Base-by-base conservation (phyloP, 1,139 yeast species). In the Pichiaceae sp. region DNA sequence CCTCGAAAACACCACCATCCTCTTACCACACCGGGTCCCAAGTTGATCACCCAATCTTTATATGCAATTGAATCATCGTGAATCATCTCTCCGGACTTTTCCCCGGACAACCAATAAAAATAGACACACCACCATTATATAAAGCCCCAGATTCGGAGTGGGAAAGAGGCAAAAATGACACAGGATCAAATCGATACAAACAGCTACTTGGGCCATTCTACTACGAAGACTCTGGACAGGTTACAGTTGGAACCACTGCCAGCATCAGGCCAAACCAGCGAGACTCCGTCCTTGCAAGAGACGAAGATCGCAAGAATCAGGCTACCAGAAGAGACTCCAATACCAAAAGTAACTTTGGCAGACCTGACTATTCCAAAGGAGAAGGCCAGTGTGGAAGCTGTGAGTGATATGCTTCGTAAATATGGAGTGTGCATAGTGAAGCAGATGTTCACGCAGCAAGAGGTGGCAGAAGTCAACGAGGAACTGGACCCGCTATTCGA, bases 401-500 rank as follows among this genome's bases (percentile, higher is more conserved):
- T 41, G 4, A 15, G 39, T 4, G 32, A 20, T 3, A 28, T 24
- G 9, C 18, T 41, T 12, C 38, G 29, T 25, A 31, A 34, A n/a
- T 41, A 34, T 31, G 42, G 44, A 15, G 21, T 41, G 4, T 41
- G 44, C 18, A 36, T 21, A 26, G 32, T 41, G 9, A 39, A 37
- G 21, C 11, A 41, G 4, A 19, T 41, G 4, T 41, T 36, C 18
- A 4, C 27, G 2, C 21, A 14, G 3, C 12, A 17, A 8, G 42
- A 39, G 14, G 39, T 41, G 20, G 32, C 38, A n/a, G 23, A 24
- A 9, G 32, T 41, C 7, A 41, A 41, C 28, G 11, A 14, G 17
- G 42, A 39, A 14, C 20, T 41, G 8, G 42, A 41, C 17, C 44
- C 44, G 6, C 17, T 39, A 14, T 41, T 41, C 20, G 36, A 37